Evolutionary conservation across 1,284 basidiomycete species (phyloP).

Genomic region (Vanrija sp.): DNA sequence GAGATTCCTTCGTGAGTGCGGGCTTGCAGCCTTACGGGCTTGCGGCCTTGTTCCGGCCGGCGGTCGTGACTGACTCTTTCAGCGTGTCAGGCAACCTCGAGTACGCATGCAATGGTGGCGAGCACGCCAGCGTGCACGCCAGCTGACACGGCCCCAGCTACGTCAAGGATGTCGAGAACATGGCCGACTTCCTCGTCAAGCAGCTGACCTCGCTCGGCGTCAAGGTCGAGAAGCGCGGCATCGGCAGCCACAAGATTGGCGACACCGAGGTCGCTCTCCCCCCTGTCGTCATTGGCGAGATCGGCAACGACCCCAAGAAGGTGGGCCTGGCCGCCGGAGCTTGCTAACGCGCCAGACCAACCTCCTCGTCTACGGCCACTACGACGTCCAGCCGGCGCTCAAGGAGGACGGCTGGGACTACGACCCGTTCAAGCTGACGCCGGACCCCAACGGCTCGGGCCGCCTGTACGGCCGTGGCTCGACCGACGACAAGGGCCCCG

Average conservation of each 20-base stretch:
- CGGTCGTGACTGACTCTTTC: conserved; percentile 1
- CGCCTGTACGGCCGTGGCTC: conserved; percentile 81
- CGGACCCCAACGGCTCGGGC: conserved; percentile 53
- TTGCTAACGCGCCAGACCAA: conserved; percentile 62
- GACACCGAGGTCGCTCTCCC: conserved; percentile 71
- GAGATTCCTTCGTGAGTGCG: conserved; percentile 74
- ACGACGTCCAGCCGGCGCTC: conserved; percentile 54
- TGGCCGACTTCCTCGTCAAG: conserved; percentile 72
- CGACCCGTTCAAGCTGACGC: conserved; percentile 79
- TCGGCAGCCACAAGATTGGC: conserved; percentile 80
- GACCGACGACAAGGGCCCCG: conserved; percentile 88
- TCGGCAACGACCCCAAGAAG: conserved; percentile 78
- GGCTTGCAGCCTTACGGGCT: too few relatives aligned
- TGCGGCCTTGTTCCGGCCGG: background rate
- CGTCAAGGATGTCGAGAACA: conserved; percentile 71
- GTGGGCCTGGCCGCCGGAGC: conserved; percentile 19
- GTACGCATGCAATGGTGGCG: conserved; percentile 16
- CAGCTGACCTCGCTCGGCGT: conserved; percentile 73
- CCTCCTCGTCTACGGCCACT: conserved; percentile 86
- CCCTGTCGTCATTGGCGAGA: conserved; percentile 77
- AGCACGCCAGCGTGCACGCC: background rate
- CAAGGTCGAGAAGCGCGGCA: conserved; percentile 64
- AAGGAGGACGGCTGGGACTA: conserved; percentile 87
- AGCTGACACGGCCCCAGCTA: conserved; percentile 52
- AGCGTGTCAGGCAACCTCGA: conserved; percentile 50